Base-by-base conservation (phyloP, 1,139 yeast species). In the Yamadazyma songkhlaensis region DNA sequence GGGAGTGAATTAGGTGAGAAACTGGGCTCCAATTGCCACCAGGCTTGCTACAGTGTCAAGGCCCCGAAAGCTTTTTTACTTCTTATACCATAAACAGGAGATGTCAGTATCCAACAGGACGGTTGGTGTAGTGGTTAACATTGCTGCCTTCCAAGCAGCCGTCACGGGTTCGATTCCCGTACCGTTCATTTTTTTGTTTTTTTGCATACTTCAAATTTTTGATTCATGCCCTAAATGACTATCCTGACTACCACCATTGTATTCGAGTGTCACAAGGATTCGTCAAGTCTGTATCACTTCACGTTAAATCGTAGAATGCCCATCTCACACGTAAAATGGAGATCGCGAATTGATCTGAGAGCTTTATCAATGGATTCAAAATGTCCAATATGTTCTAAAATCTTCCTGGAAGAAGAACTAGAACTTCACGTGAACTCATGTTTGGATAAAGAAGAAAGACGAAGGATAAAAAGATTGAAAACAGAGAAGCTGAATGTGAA, bases 91-190 rank as follows among this genome's bases (percentile, higher is more conserved):
- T n/a, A n/a, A n/a, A n/a, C n/a, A n/a, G n/a, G 20, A 17, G 4
- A 4, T 6, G 6, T 17, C 6, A 17, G 20, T 17, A 17, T 17
- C 20, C 20, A 28, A 35, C 7, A 14, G 74, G 74, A 73, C 67
- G 72, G 70, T 68, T 69, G 70, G 74, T 69, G 72, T 37, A 37
- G 36, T 33, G 40, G 40, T 69, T 67, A 68, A 62, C 73, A 70
- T 68, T 59, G 59, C 63, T 65, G 84, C 84, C 85, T 79, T 79
- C 85, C 85, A 79, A 79, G 84, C 84, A 76, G 78, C 79, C 67
- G 84, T 74, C 82, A 77, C 70, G 84, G 84, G 85, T 79, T 79
- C 85, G 84, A 79, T 78, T 79, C 84, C 81, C 85, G 81, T 77
- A 77, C 77, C 81, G 75, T 81, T 78, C 84, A 79, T 53, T 51